phyloP scores from a whole-genome alignment of 179 eudicot genomes.

The Beta corolliflora region DNA sequence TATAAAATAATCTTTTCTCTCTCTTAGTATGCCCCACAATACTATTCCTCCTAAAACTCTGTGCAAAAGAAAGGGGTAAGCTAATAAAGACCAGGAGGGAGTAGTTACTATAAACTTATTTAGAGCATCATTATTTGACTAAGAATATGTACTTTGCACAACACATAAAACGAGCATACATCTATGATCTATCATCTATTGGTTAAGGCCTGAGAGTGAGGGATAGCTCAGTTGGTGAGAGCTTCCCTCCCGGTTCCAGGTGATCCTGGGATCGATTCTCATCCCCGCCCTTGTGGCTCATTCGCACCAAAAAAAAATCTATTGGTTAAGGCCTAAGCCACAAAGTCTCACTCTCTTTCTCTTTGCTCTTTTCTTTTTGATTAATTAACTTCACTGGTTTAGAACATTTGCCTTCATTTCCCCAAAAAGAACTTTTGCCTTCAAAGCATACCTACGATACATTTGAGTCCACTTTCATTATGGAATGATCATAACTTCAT shows the following conservation, averaged over 20 bases:
- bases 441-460: conserved; percentile 6
- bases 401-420: not conserved
- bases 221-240: too few species aligned
- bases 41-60: too few species aligned
- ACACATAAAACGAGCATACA: not conserved
- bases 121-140: not conserved
- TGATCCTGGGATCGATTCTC: too few species aligned
- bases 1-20: too few species aligned
- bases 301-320: too few species aligned
- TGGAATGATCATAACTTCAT: conserved; percentile 5
- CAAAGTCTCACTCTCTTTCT: not conserved
- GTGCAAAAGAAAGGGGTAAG: too few species aligned
- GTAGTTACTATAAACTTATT: too few species aligned
- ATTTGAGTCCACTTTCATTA: not conserved
- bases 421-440: not conserved
- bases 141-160: not conserved
- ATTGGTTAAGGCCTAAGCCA: not conserved
- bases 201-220: not conserved
- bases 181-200: not conserved
- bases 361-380: not conserved
- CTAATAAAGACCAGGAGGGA: too few species aligned
- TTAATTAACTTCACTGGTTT: not conserved
- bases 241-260: too few species aligned
- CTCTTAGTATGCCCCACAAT: too few species aligned
- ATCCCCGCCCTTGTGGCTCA: too few species aligned